Conservation (phyloP, 2,329 filamentous ascomycete species). For the Fusarium dlaminii region DNA sequence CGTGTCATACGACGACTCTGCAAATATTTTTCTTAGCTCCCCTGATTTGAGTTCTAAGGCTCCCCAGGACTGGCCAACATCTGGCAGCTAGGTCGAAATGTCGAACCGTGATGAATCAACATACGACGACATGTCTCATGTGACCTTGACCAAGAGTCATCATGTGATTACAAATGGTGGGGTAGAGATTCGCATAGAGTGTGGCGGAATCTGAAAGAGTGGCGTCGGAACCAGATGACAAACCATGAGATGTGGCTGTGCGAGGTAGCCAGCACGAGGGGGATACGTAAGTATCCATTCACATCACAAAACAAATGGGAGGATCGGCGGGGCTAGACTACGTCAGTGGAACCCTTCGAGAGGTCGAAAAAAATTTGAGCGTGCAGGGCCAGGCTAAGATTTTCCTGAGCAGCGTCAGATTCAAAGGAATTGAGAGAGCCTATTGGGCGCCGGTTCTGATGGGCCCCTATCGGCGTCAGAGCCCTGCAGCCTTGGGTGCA, state of each 20-base stretch:
- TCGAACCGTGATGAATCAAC: conserved; percentile 16
- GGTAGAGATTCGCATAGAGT: conserved; percentile 21
- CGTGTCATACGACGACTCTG: conserved; percentile 35
- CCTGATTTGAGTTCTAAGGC: conserved; percentile 4
- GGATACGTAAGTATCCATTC: conserved; percentile 1
- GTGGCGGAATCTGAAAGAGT: conserved; percentile 38
- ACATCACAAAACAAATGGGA: neutral
- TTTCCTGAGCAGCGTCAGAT: conserved; percentile 26
- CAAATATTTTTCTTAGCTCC: conserved; percentile 12
- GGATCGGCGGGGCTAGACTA: conserved; percentile 39
- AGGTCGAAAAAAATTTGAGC: conserved; percentile 30
- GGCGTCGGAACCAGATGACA: conserved; percentile 28
- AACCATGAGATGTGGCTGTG: conserved; percentile 41
- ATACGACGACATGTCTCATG: conserved; percentile 31
- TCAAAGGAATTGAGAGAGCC: conserved; percentile 29
- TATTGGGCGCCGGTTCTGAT: conserved; percentile 27
- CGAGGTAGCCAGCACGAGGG: neutral
- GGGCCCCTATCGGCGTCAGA: conserved; percentile 26
- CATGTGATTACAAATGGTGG: conserved; percentile 39
- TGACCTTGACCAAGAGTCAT: conserved; percentile 26
- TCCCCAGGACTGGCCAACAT: neutral
- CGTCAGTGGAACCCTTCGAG: conserved; percentile 37
- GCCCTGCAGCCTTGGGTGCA: conserved; percentile 20
- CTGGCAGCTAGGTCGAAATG: conserved; percentile 3
- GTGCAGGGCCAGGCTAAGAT: conserved; percentile 31